Conservation (phyloP, 257 asterid species). For the Salvia splendens region DNA sequence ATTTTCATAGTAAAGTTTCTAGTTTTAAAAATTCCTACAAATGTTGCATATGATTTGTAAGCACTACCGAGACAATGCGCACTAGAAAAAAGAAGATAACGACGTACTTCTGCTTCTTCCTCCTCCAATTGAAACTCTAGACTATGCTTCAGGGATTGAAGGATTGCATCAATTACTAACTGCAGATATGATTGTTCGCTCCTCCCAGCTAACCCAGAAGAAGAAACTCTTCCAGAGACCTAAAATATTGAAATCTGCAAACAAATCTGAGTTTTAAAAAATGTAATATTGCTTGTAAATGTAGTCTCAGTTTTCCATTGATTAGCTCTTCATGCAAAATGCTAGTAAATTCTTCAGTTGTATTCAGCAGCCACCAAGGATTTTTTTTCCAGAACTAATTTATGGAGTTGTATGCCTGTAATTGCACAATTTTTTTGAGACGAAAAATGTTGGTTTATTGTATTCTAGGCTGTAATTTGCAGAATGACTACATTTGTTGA, state of each 20-base stretch:
- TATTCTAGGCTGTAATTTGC: not conserved
- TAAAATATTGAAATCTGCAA: constrained; percentile 37
- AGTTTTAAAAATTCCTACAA: not conserved
- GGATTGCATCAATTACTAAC: constrained; percentile 46
- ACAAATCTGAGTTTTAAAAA: constrained; percentile 22
- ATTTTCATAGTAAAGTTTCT: too few relatives aligned
- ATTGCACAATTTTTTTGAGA: too few relatives aligned
- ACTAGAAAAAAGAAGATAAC: not conserved
- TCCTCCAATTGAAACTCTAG: constrained; percentile 46
- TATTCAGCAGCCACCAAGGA: too few relatives aligned
- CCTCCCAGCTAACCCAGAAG: constrained; percentile 31
- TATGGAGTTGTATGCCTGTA: too few relatives aligned
- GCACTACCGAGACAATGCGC: not conserved
- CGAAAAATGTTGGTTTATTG: not conserved
- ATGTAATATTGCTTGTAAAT: constrained; percentile 7
- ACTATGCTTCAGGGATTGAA: constrained; percentile 47
- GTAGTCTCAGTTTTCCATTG: not conserved
- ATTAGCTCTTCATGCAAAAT: not conserved
- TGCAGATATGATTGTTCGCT: constrained; percentile 34
- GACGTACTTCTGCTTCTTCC: constrained; percentile 44
- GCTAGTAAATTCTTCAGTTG: not conserved
- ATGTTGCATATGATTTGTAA: not conserved
- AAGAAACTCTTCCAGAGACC: constrained; percentile 39
- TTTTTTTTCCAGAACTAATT: too few relatives aligned
- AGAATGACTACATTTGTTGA: not conserved